Base-by-base conservation (phyloP, 768 basidiomycete genomes). In the Pulveroboletus sp. region DNA sequence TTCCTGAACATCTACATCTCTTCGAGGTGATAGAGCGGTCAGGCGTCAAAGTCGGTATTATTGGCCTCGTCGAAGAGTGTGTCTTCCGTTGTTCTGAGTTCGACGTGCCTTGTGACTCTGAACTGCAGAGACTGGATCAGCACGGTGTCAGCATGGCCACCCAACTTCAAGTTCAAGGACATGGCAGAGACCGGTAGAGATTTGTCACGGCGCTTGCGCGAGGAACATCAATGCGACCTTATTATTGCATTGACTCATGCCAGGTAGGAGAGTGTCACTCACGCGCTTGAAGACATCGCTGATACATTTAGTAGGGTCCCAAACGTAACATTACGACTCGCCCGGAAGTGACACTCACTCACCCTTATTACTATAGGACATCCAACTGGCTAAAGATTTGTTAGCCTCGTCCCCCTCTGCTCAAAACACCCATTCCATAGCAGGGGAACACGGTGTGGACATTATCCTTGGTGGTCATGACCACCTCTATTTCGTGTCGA, bases 381-480 rank as follows among this genome's bases (percentile, higher is more conserved):
- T 91, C 42, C 55, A 53, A 6, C 71, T 91, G 10, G 89, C 89
- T 1, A 86, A 85, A 63, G 73, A 76, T n/a, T 55, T 89, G 2
- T 60, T 76, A 21, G 84, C 84, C 0, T 68, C 75, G 18, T 82
- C 85, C 5, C 80, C 86, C 1, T 69, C 74, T 11, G 73, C 71
- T 15, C 84, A 83, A 60, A 45, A 70, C 30, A 51, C 52, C 4
- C 59, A 58, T 5, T 57, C 77, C 2, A 73, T 86, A 37, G 69
- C 69, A 17, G 64, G 68, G 38, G 63, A 72, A 40, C 91, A 95
- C 55, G 93, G 93, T 6, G 84, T 84, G 2, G 93, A 94, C 61
- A 68, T 93, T 24, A 67, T 94, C 36, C 76, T 94, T 3, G 93
- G 93, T 5, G 93, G 93, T 2, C 93, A 95, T 59, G 93, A 95